Percentiles rank a stretch among this genome's conserved stretches.
Conservation (phyloP, 768 basidiomycete species). For the Hericium coralloides region DNA sequence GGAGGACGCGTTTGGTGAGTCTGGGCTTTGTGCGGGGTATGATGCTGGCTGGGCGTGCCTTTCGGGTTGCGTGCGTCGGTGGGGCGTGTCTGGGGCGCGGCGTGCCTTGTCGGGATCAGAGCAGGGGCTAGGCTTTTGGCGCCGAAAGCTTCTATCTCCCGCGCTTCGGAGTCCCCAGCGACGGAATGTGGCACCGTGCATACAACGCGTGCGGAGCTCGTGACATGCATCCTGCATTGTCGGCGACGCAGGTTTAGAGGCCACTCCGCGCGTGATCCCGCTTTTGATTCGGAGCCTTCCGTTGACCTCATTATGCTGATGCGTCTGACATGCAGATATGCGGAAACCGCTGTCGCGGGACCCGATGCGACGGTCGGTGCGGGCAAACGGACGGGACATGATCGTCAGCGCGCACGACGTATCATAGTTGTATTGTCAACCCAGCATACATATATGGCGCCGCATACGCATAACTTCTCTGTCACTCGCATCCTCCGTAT, state of each 20-base stretch:
- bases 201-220: no score
- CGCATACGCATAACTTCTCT: not conserved
- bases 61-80: not conserved
- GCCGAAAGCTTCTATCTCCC: no score
- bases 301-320: no score
- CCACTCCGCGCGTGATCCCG: no score
- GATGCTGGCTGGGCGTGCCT: not conserved
- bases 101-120: not conserved
- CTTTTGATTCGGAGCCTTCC: no score
- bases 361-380: slow-evolving; percentile 50
- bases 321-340: slow-evolving; percentile 35
- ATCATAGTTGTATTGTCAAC: slow-evolving; percentile 24
- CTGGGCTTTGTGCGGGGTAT: not conserved
- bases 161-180: no score
- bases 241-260: no score
- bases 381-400: slow-evolving; percentile 65
- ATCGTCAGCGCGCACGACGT: slow-evolving; percentile 56
- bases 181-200: no score
- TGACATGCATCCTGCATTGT: no score
- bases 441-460: not conserved
- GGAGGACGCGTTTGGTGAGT: slow-evolving; percentile 87
- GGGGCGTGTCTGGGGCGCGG: no score
- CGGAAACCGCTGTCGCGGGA: slow-evolving; percentile 67
- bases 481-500: no score
- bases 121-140: not conserved